Percentiles rank a stretch among this genome's conserved stretches.
phyloP scores from a whole-genome alignment of 2,329 filamentous ascomycete species.

The Neonectria neomacrospora region DNA sequence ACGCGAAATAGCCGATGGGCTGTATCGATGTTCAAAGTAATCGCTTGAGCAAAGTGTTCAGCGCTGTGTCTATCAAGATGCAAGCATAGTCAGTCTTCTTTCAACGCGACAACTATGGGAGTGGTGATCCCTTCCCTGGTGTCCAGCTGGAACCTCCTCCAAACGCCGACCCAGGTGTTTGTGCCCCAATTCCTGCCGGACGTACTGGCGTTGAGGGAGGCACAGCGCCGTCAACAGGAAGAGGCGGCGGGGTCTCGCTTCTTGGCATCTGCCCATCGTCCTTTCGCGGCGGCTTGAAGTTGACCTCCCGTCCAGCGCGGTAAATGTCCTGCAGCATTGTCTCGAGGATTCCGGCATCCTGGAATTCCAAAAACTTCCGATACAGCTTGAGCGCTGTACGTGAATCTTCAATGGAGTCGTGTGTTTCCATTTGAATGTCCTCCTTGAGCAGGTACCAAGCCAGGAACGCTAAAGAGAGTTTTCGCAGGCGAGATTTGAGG shows the following conservation, averaged over 20 bases:
- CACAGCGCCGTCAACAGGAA: conserved; percentile 51
- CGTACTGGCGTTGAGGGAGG: conserved; percentile 61
- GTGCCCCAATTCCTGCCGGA: conserved; percentile 49
- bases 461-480: conserved; percentile 88
- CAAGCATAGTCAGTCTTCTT: no score
- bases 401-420: conserved; percentile 96
- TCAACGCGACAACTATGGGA: conserved; percentile 37
- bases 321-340: conserved; percentile 91
- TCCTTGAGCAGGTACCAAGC: conserved; percentile 93
- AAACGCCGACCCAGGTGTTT: conserved; percentile 52
- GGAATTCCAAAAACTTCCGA: conserved; percentile 88
- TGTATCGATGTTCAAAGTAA: not conserved
- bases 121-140: conserved; percentile 57
- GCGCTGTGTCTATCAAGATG: not conserved
- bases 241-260: conserved; percentile 67
- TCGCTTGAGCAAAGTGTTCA: not conserved
- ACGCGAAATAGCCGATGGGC: no score
- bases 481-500: conserved; percentile 82
- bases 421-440: conserved; percentile 90
- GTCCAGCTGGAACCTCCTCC: conserved; percentile 56
- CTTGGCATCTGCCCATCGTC: conserved; percentile 58
- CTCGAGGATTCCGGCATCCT: conserved; percentile 85
- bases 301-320: conserved; percentile 58
- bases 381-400: conserved; percentile 89
- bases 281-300: conserved; percentile 63